Base-by-base conservation (phyloP, 768 basidiomycete species). In the Lepiota subincarnata region DNA sequence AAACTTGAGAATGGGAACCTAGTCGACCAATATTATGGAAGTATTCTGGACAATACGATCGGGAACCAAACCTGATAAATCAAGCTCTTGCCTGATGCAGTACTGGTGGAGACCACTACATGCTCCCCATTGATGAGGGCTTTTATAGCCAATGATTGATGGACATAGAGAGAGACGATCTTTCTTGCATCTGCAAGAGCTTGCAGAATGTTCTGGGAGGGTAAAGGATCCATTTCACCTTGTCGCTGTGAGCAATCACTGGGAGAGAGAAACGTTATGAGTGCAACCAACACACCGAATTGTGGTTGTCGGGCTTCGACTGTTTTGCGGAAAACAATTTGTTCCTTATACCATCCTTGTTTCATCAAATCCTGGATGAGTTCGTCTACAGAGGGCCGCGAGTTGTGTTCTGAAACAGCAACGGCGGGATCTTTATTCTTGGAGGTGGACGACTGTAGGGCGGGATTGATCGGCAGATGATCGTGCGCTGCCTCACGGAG, bases 101-200 rank as follows among this genome's bases (percentile, higher is more conserved):
- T 96, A 57, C 86, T 87, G 0, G 92, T 95, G 4, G 91, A 93
- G 24, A 94, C 88, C 34, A 95, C 89, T 20, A 93, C 90, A 66
- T 92, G 75, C 50, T 78, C 78, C 6, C 80, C 79, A 47, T 64
- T 60, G 12, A 72, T 67, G 8, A 92, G 71, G 0, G 82, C 77
- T 57, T 81, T 77, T 56, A 95, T 85, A 2, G 92, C 89, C 20
- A 73, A 72, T 10, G 81, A 81, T 69, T 95, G 92, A 53, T 81
- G 79, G 10, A 68, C 83, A 50, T 92, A 96, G 14, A 94, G 64
- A 1, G 76, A 70, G 2, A 66, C 66, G 37, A 94, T 90, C 34
- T 79, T 80, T 55, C 86, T 75, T 0, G 85, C 76, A 16, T 73
- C 68, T 42, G 67, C 61, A 16, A 94, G 66, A 0, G 89, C 87